Evolutionary conservation across 2,329 filamentous ascomycete genomes (phyloP).

Genomic region (Fusarium irregulare): DNA sequence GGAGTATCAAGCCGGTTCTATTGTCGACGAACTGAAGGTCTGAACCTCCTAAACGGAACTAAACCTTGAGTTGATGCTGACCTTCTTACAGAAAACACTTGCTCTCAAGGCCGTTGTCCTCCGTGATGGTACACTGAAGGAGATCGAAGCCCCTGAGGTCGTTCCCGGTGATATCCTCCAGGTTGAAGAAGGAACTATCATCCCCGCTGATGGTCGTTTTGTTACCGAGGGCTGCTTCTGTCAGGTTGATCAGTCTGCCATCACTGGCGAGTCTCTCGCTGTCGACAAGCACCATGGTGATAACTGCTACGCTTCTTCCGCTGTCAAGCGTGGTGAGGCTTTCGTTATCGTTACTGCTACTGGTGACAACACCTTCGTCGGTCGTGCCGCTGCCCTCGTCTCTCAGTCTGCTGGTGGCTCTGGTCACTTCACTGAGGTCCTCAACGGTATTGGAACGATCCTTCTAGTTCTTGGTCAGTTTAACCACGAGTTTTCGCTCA

Average conservation of each 20-base stretch:
- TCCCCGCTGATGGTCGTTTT: conserved; percentile 88
- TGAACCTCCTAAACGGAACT: no score
- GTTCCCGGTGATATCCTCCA: conserved; percentile 92
- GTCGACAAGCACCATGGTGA: conserved; percentile 89
- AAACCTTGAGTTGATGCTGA: no score
- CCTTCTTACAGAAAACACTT: conserved; percentile 71
- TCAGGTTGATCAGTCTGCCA: conserved; percentile 91
- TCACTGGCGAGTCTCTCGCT: conserved; percentile 91
- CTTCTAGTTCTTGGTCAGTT: conserved; percentile 72
- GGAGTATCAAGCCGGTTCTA: conserved; percentile 71
- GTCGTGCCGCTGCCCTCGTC: conserved; percentile 87
- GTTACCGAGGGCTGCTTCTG: conserved; percentile 86
- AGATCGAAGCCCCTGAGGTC: conserved; percentile 84
- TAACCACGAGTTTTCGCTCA: no score
- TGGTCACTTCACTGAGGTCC: conserved; percentile 91
- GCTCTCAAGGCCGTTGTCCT: conserved; percentile 89
- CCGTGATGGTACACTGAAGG: conserved; percentile 79
- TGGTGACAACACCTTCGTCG: conserved; percentile 91
- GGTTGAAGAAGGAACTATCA: conserved; percentile 90
- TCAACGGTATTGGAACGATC: conserved; percentile 86
- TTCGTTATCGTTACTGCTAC: conserved; percentile 85
- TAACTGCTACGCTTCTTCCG: conserved; percentile 84
- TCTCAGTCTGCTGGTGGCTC: conserved; percentile 77
- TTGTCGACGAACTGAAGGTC: no score
- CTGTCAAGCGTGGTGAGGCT: conserved; percentile 90